phyloP scores from a whole-genome alignment of 208 protist genomes.

The Trypanosoma lewisi region DNA sequence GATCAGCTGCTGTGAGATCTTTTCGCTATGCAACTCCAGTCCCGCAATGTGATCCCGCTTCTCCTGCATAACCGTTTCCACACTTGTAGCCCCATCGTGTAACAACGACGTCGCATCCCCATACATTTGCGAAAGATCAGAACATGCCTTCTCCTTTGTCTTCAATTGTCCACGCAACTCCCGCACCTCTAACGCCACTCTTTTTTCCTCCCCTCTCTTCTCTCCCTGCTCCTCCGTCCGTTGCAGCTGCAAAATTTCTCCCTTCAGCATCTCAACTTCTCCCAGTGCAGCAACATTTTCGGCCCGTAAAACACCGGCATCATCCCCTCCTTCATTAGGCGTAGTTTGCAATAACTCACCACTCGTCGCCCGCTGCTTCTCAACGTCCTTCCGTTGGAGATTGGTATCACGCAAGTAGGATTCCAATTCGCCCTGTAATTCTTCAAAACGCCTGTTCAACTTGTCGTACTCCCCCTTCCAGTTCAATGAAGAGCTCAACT shows the following conservation, averaged over 20 bases:
- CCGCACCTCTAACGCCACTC: background rate
- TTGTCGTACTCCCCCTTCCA: constrained; percentile 34
- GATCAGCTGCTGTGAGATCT: background rate
- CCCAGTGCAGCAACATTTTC: background rate
- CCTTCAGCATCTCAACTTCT: background rate
- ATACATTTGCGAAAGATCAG: constrained; percentile 26
- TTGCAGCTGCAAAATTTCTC: constrained; percentile 6
- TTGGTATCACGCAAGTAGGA: background rate
- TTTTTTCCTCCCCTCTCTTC: constrained; percentile 28
- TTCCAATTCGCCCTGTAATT: constrained; percentile 41
- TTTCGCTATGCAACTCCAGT: constrained; percentile 14
- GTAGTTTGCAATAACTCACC: background rate
- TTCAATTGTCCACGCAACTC: constrained; percentile 23
- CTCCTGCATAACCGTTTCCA: constrained; percentile 37
- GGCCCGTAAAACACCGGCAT: background rate
- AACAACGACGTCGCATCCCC: constrained; percentile 50
- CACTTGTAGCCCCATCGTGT: constrained; percentile 45
- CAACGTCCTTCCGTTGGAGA: background rate
- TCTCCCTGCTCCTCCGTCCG: constrained; percentile 30
- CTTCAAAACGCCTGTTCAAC: constrained; percentile 36
- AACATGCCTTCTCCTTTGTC: constrained; percentile 20
- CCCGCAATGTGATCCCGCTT: constrained; percentile 24
- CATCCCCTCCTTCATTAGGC: background rate
- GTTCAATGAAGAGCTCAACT: constrained; percentile 3
- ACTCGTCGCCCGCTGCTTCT: constrained; percentile 13